These are phyloP conservation scores for Stylosanthes scabra DNA, from an alignment of 331 rosid species.

Conservation along the genomic window DNA sequence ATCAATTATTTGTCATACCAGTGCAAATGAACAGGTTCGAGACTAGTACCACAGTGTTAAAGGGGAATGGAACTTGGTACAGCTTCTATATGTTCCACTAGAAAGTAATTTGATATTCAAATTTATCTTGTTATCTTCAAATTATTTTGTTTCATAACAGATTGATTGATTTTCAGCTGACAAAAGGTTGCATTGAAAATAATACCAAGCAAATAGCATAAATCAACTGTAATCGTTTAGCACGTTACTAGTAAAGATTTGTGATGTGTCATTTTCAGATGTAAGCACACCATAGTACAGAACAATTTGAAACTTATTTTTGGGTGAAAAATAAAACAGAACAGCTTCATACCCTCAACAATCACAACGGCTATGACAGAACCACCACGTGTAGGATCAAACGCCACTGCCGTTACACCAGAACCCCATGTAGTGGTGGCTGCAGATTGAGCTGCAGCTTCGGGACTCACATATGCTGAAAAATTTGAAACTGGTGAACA, in stretches of 20 bases:
- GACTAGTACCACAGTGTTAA: not conserved
- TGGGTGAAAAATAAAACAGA: slow-evolving; percentile 8
- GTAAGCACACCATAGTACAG: slow-evolving; percentile 17
- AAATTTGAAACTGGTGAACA: slow-evolving; percentile 97
- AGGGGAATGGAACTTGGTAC: slow-evolving; percentile 15
- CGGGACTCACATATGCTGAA: slow-evolving; percentile 97
- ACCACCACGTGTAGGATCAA: slow-evolving; percentile 92
- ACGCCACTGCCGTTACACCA: slow-evolving; percentile 97
- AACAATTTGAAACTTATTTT: slow-evolving; percentile 28
- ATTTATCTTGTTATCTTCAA: not conserved
- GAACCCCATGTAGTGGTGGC: slow-evolving; percentile 99
- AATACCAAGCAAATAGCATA: slow-evolving; percentile 12
- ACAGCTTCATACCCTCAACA: slow-evolving; percentile 76
- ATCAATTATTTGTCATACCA: slow-evolving; percentile 32
- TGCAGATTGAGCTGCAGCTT: slow-evolving; percentile 96
- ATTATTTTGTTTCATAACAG: slow-evolving; percentile 20
- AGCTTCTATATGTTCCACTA: slow-evolving; percentile 21
- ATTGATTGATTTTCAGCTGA: slow-evolving; percentile 7
- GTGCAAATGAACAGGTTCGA: slow-evolving; percentile 15
- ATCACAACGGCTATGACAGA: slow-evolving; percentile 93
- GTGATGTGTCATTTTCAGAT: not conserved
- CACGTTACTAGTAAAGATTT: not conserved
- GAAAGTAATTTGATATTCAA: not conserved
- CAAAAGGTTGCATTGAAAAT: slow-evolving; percentile 21
- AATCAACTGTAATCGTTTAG: slow-evolving; percentile 9